Conservation (phyloP, 2,329 filamentous ascomycete species). For the Dactylellina cionopaga region DNA sequence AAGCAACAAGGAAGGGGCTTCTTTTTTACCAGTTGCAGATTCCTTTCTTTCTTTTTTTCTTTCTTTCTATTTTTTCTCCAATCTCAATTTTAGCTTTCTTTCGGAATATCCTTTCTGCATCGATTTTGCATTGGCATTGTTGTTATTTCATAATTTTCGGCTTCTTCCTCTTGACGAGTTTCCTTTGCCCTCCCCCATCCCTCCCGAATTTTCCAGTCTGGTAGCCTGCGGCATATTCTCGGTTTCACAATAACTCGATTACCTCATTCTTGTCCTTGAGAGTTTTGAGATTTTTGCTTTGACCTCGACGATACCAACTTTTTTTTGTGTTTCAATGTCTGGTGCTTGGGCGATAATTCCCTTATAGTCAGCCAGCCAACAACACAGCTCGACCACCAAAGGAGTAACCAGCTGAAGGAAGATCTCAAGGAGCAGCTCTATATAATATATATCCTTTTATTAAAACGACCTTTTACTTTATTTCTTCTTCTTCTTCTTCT, state of each 20-base stretch:
- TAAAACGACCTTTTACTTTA: background rate
- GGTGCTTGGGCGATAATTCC: conserved; percentile 37
- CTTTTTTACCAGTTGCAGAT: no score
- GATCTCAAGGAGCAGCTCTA: background rate
- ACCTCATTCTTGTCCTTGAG: conserved; percentile 8
- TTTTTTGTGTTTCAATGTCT: conserved; percentile 48
- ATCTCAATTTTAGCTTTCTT: conserved; percentile 36
- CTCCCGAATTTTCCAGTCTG: background rate
- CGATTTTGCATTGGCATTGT: conserved; percentile 18
- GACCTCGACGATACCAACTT: conserved; percentile 30
- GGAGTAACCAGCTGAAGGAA: no score
- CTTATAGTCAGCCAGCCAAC: conserved; percentile 18
- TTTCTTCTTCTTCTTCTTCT: conserved; percentile 1
- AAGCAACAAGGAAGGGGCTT: conserved; percentile 13
- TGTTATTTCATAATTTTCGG: conserved; percentile 2
- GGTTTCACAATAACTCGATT: conserved; percentile 4
- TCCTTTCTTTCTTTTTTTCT: conserved; percentile 29
- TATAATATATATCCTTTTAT: background rate
- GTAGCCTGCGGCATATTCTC: conserved; percentile 35
- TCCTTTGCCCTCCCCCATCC: conserved; percentile 6
- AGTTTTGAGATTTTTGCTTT: conserved; percentile 49
- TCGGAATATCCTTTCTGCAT: conserved; percentile 50
- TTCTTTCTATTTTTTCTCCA: conserved; percentile 8
- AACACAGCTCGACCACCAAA: conserved; percentile 1
- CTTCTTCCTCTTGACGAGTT: conserved; percentile 19